Evolutionary conservation across 2,329 filamentous ascomycete genomes (phyloP).

Genomic region (Aspergillus uvarum): DNA sequence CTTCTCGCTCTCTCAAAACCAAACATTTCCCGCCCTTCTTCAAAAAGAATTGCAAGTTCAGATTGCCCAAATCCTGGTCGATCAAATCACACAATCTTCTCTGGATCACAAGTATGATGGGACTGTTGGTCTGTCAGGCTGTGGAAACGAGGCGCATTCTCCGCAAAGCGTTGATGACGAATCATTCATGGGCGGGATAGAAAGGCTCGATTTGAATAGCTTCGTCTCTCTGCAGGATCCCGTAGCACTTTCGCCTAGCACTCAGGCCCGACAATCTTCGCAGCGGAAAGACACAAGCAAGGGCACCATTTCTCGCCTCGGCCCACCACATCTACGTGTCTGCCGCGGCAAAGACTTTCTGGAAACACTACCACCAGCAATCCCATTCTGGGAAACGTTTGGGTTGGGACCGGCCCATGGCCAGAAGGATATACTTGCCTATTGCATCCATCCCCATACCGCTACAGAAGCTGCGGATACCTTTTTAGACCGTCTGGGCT

Average conservation of each 20-base stretch:
- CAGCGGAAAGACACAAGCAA: slow-evolving; percentile 29
- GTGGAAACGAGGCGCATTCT: slow-evolving; percentile 27
- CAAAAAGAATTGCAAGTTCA: slow-evolving; percentile 39
- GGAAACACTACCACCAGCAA: slow-evolving; percentile 56
- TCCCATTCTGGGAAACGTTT: slow-evolving; percentile 62
- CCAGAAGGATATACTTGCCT: slow-evolving; percentile 57
- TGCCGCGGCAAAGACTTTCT: slow-evolving; percentile 54
- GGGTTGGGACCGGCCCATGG: slow-evolving; percentile 57
- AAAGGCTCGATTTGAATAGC: slow-evolving; percentile 37
- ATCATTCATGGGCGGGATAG: slow-evolving; percentile 29
- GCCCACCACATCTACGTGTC: slow-evolving; percentile 54
- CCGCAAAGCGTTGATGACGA: slow-evolving; percentile 31
- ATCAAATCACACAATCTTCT: slow-evolving; percentile 48
- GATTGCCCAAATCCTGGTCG: slow-evolving; percentile 43
- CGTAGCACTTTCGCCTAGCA: slow-evolving; percentile 13
- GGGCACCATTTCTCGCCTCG: slow-evolving; percentile 45
- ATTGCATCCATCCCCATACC: slow-evolving; percentile 56
- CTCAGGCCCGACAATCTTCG: slow-evolving; percentile 20
- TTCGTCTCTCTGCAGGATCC: slow-evolving; percentile 37
- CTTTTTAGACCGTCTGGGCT: slow-evolving; percentile 55
- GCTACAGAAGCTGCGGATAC: slow-evolving; percentile 48
- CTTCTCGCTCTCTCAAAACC: slow-evolving; percentile 37
- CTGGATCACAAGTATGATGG: slow-evolving; percentile 37
- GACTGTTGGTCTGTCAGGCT: slow-evolving; percentile 26
- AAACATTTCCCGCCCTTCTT: slow-evolving; percentile 32